These are phyloP conservation scores for Tuber magnatum DNA, from an alignment of 495 filamentous ascomycete genomes.

Conservation along the genomic window DNA sequence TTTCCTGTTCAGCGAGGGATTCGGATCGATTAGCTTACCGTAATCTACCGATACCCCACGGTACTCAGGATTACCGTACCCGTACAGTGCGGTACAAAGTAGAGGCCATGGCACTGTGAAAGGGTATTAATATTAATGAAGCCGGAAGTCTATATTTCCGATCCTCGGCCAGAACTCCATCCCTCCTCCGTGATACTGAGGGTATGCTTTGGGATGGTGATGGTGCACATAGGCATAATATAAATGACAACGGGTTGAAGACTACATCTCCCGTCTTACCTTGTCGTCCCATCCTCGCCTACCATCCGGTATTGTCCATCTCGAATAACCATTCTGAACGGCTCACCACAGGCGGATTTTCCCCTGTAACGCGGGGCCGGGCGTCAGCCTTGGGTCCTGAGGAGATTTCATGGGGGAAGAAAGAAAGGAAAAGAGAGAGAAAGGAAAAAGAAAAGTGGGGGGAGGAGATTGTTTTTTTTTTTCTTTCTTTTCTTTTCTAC, in stretches of 20 bases:
- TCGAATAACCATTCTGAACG: not conserved
- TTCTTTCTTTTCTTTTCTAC: not conserved
- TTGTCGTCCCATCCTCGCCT: not conserved
- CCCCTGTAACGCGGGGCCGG: not conserved
- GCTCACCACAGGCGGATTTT: not conserved
- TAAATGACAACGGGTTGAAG: not conserved
- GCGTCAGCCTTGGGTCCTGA: not conserved
- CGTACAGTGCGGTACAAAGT: no score
- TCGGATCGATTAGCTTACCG: conserved; percentile 1
- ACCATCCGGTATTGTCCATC: not conserved
- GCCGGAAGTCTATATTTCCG: not conserved
- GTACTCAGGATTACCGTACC: not conserved
- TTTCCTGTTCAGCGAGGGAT: not conserved
- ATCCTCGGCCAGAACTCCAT: not conserved
- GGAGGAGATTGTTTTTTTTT: not conserved
- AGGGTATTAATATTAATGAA: not conserved
- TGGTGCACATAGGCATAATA: not conserved
- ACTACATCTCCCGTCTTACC: not conserved
- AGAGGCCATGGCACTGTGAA: not conserved
- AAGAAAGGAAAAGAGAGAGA: not conserved
- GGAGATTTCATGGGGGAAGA: not conserved
- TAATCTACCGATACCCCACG: not conserved
- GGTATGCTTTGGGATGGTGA: not conserved
- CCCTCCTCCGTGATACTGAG: not conserved
- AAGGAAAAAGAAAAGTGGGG: not conserved